Percentiles rank a stretch among this genome's conserved stretches.
Conservation (phyloP, 2,329 filamentous ascomycete species). For the Alternaria novae-zelandiae region DNA sequence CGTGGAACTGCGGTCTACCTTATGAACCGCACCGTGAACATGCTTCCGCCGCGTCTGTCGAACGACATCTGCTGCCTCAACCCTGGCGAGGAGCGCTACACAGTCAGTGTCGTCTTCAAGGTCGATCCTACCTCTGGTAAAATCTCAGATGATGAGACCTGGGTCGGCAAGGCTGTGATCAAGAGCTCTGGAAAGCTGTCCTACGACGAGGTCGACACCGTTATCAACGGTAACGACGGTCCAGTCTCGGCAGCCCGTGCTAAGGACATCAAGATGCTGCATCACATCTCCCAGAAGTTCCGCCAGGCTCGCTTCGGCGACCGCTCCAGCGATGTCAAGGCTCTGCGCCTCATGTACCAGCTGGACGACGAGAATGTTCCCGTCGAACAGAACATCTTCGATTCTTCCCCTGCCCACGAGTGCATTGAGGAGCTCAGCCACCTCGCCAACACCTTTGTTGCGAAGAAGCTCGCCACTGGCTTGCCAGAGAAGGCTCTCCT, state of each 20-base stretch:
- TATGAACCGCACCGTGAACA: constrained; percentile 84
- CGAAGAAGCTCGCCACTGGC: constrained; percentile 77
- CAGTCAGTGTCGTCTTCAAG: constrained; percentile 91
- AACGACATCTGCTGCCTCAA: constrained; percentile 86
- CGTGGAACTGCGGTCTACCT: constrained; percentile 95
- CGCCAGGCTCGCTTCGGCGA: constrained; percentile 85
- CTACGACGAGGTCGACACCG: constrained; percentile 84
- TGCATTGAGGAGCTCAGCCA: constrained; percentile 94
- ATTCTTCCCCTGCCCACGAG: constrained; percentile 86
- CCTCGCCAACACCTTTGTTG: constrained; percentile 89
- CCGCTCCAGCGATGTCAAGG: constrained; percentile 77
- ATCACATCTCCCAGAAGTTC: constrained; percentile 86
- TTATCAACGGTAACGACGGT: constrained; percentile 72
- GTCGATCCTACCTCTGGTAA: constrained; percentile 81
- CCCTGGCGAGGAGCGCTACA: constrained; percentile 87
- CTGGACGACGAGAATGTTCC: constrained; percentile 98
- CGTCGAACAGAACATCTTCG: constrained; percentile 94
- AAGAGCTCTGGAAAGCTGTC: constrained; percentile 88
- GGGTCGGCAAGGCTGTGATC: constrained; percentile 92
- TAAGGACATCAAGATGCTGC: constrained; percentile 81
- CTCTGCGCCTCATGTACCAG: constrained; percentile 88
- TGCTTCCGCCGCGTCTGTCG: constrained; percentile 86
- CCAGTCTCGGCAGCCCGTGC: constrained; percentile 69
- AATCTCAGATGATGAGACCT: constrained; percentile 83
- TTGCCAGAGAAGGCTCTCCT: constrained; percentile 93